Evolutionary conservation across 1,139 yeast species (phyloP), one percentile per base, ranked within the genome.

Genomic region (Geotrichum cucujoidarum): DNA sequence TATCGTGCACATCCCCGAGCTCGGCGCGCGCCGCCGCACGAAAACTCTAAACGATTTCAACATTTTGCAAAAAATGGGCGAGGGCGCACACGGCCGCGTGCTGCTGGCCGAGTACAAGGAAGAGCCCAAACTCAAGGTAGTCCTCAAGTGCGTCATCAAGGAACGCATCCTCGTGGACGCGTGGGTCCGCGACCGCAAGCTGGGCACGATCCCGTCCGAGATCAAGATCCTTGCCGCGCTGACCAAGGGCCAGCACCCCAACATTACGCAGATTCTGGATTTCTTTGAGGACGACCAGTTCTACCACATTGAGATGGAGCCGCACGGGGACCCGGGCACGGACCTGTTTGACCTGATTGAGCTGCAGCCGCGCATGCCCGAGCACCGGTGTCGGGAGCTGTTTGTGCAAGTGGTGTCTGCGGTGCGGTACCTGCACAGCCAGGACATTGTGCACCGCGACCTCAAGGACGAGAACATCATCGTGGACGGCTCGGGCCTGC

Each of bases 71-170:
- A 80, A 82, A 53, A 78, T 92, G 81, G 98, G 98, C 0, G 95
- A 86, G 64, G 98, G 98, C 38, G 97, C 97, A 0, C 92, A 90
- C 60, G 97, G 97, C 16, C 86, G 87, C 60, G 98, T 92, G 20
- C 81, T 84, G 17, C 71, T 89, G 34, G 95, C 89, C 7, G 78
- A 77, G 60, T 85, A 84, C 60, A 77, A 76, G 42, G 72, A 74
- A 22, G 89, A 81, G 54, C 75, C 78, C 0, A 58, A 63, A 14
- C 83, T 86, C 61, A 77, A 75, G 53, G 81, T 89, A 32, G 89
- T 90, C 13, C 77, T 92, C 54, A 92, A 92, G 65, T 81, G 95
- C 58, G 92, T 92, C 44, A 86, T 87, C 61, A 92, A 92, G 61
- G 95, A 89, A 57, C 77, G 95, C 48, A 92, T 92, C 57, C 71